phyloP scores from a whole-genome alignment of 2,329 filamentous ascomycete genomes.

The Coniochaeta sp. region DNA sequence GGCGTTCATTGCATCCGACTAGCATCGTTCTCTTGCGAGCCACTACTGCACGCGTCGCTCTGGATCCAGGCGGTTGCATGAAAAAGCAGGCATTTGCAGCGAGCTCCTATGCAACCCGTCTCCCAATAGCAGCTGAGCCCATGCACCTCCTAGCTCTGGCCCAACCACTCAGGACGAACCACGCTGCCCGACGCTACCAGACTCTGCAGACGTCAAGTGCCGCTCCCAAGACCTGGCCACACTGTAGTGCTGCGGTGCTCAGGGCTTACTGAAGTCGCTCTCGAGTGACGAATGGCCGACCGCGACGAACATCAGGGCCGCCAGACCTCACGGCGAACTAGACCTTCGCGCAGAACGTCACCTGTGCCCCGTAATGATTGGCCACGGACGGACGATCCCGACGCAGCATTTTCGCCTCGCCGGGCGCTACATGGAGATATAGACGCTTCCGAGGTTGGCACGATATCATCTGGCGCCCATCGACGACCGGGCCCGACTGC shows the following conservation, averaged over 20 bases:
- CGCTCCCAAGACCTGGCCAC: neutral
- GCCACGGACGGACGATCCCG: slow-evolving; percentile 15
- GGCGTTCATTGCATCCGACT: neutral
- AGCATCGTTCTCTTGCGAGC: neutral
- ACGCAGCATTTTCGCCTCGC: slow-evolving; percentile 20
- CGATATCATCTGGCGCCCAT: slow-evolving; percentile 2
- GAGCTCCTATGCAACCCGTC: slow-evolving; percentile 1
- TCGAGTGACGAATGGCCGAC: slow-evolving; percentile 23
- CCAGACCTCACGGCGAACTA: slow-evolving; percentile 16
- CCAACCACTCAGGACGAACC: slow-evolving; percentile 18
- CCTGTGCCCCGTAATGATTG: slow-evolving; percentile 19
- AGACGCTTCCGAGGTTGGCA: slow-evolving; percentile 11
- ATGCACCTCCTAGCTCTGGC: slow-evolving; percentile 2
- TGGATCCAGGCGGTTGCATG: neutral
- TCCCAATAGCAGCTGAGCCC: slow-evolving; percentile 10
- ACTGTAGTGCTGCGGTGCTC: slow-evolving; percentile 6
- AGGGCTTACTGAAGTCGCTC: slow-evolving; percentile 3
- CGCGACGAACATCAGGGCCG: slow-evolving; percentile 17
- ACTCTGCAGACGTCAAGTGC: slow-evolving; percentile 5
- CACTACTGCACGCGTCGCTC: neutral
- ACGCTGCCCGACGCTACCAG: slow-evolving; percentile 14
- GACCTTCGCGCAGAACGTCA: slow-evolving; percentile 14
- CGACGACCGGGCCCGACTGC: slow-evolving; percentile 10
- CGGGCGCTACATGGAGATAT: slow-evolving; percentile 17
- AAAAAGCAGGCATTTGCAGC: neutral